Evolutionary conservation across 768 basidiomycete genomes (phyloP), one percentile per base, ranked within the genome.

Genomic region (Cyclocybe cylindracea): DNA sequence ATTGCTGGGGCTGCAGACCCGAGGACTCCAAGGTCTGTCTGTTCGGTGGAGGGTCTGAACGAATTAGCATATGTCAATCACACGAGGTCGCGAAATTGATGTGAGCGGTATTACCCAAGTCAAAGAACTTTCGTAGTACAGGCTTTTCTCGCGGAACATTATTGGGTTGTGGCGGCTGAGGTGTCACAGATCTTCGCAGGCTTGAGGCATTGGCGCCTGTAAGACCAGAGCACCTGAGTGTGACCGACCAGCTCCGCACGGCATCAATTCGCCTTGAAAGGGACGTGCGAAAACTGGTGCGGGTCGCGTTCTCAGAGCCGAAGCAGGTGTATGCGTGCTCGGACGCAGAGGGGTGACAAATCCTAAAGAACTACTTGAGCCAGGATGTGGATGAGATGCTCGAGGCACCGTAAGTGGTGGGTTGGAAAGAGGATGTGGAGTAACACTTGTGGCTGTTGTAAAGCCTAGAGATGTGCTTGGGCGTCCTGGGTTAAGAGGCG

Each of bases 261-360:
- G 78, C 54, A 69, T 70, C 70, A 78, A 24, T 77, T 79, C 5
- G 66, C 47, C 59, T 86, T 88, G 63, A 88, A 87, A 0, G 85
- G 85, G 6, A 77, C 66, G 53, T n/a, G n/a, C n/a, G n/a, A n/a
- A 86, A 86, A n/a, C 72, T n/a, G n/a, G 72, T 8, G 72, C 67
- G 33, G 74, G 67, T 5, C 66, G 65, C 31, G 54, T 64, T 44
- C 65, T 66, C 18, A 50, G 29, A 19, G 33, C 44, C 14, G 40
- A 31, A 6, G 40, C 34, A 31, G 45, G 52, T 29, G 40, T 41
- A 16, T 38, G 19, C 36, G 29, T 45, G 24, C 36, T 48, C 2
- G 57, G 43, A n/a, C 56, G 50, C n/a, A 58, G 32, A 31, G 60
- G 46, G 29, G 53, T 53, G 19, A 43, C 19, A 39, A 53, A 53